These are phyloP conservation scores for Cucumis melo DNA, from an alignment of 306 rosid genomes.

Conservation along the genomic window DNA sequence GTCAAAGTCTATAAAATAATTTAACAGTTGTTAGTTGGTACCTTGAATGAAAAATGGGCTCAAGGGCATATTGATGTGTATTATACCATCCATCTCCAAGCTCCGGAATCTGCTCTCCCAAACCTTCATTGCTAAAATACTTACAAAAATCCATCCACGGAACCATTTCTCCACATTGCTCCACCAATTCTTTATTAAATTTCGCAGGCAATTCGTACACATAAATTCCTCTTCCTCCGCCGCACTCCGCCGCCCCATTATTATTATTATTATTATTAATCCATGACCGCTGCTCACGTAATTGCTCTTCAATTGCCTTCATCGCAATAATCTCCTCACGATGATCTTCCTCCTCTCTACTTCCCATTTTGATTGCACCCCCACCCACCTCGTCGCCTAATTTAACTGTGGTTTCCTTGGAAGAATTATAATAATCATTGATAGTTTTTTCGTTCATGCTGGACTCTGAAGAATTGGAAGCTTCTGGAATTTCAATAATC, in stretches of 20 bases:
- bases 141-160: constrained; percentile 42
- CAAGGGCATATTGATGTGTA: constrained; percentile 44
- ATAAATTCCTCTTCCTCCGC: constrained; percentile 29
- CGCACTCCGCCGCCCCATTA: constrained; percentile 10
- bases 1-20: no score
- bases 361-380: neutral
- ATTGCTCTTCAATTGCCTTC: constrained; percentile 34
- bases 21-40: neutral
- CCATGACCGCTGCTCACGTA: constrained; percentile 31
- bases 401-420: neutral
- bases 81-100: constrained; percentile 44
- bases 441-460: neutral
- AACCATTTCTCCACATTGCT: constrained; percentile 35
- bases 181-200: constrained; percentile 46
- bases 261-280: no score
- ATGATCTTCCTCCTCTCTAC: neutral
- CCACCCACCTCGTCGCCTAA: neutral
- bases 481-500: neutral
- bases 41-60: constrained; percentile 38
- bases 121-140: constrained; percentile 29
- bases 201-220: constrained; percentile 49
- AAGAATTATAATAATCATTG: neutral
- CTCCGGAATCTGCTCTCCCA: constrained; percentile 29
- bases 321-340: constrained; percentile 14
- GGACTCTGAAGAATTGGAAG: neutral